These are phyloP conservation scores for Thraustotheca clavata DNA, from an alignment of 352 stramenopile species.

Conservation along the genomic window DNA sequence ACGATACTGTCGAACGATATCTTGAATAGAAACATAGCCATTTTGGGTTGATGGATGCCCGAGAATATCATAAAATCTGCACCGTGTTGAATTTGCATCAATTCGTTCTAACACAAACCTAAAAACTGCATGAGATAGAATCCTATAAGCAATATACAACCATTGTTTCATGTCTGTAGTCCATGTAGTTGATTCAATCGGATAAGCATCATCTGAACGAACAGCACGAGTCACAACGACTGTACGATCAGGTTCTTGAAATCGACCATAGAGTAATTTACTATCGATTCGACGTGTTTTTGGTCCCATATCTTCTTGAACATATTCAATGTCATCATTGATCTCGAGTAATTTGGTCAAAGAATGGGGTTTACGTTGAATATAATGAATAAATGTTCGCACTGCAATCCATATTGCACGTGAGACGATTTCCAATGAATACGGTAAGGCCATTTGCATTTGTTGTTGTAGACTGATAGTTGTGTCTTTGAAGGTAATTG, in stretches of 20 bases:
- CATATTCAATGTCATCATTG: conserved; percentile 10
- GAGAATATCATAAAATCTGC: neutral
- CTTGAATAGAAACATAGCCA: neutral
- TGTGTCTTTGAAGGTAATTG: neutral
- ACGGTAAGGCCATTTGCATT: neutral
- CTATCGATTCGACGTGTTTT: neutral
- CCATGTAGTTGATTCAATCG: neutral
- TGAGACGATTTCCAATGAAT: neutral
- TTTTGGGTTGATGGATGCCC: neutral
- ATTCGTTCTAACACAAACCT: neutral
- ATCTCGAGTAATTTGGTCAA: neutral
- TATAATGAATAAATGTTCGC: neutral
- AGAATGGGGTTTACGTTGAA: neutral
- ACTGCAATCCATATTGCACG: neutral
- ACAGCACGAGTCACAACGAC: neutral
- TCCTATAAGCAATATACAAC: neutral
- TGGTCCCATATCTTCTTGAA: conserved; percentile 11
- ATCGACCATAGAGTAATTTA: conserved; percentile 2
- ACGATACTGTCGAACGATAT: neutral
- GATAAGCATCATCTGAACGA: neutral
- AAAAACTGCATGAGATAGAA: neutral
- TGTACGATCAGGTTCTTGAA: conserved; percentile 7
- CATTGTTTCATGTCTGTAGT: conserved; percentile 4
- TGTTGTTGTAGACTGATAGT: neutral
- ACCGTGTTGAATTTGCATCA: neutral